phyloP scores from a whole-genome alignment of 2,329 filamentous ascomycete genomes.

The Sporothrix euskadiensis region DNA sequence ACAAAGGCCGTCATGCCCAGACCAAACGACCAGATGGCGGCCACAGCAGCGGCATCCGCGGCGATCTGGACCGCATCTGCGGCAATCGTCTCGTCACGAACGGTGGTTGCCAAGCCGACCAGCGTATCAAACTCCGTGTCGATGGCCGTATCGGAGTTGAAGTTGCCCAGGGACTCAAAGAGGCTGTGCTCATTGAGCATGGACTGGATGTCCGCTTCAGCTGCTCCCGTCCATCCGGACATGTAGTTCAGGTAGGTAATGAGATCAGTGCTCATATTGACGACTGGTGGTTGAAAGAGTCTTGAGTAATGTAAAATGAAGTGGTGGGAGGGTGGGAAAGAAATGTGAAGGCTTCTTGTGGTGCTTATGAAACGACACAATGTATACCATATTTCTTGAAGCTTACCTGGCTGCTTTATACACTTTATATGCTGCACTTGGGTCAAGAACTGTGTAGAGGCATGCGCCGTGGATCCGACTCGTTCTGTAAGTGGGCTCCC shows the following conservation, averaged over 20 bases:
- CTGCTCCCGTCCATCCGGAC: neutral
- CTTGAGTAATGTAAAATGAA: neutral
- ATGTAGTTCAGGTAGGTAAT: neutral
- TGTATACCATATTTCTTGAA: neutral
- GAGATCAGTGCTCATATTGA: neutral
- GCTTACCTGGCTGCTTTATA: neutral
- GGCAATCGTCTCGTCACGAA: slow-evolving; percentile 1
- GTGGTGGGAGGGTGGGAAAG: neutral
- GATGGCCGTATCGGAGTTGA: neutral
- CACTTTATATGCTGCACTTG: neutral
- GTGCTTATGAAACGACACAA: neutral
- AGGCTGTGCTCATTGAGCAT: neutral
- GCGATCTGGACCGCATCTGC: neutral
- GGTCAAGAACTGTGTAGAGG: neutral
- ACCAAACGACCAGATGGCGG: neutral
- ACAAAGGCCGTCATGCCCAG: neutral
- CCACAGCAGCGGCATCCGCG: neutral
- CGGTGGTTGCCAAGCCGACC: neutral
- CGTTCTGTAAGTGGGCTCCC: neutral
- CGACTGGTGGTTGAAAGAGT: neutral
- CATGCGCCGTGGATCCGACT: neutral
- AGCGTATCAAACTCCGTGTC: neutral
- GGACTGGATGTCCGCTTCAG: neutral
- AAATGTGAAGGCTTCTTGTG: neutral
- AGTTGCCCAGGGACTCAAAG: neutral